Evolutionary conservation across 805 yeast species (phyloP), one percentile per base, ranked within the genome.

Genomic region (Ogataea allantospora): DNA sequence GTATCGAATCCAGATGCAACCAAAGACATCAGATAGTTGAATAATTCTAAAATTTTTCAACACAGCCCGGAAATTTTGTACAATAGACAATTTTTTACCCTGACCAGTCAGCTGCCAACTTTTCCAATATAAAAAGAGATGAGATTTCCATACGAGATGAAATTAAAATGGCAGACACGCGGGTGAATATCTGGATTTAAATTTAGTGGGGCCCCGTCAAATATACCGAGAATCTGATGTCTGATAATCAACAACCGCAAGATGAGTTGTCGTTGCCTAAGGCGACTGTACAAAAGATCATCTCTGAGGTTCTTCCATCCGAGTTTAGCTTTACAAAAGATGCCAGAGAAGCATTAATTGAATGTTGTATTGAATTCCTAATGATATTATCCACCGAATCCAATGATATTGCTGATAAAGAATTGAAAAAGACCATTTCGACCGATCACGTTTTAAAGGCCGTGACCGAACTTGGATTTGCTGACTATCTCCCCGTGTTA

Each of bases 391-490:
- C 96, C 8, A 87, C 95, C 3, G 95, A 88, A 64, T 83, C 91
- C 39, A 89, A 91, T 54, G 98, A 93, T 46, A 88, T 93, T 48
- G 98, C 98, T 1, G 98, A 93, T 53, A 84, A 83, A 53, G 99
- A 93, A 58, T 80, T 95, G 37, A 93, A 93, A 62, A 93, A 93
- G 63, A 93, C 99, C 2, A 93, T 93, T 29, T 95, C 96, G 0
- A 83, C 95, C 2, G 99, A 93, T 59, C 99, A 93, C 58, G 97
- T 93, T 25, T 74, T 91, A 46, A 84, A 82, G 54, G 97, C 98
- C 0, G 66, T 93, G 30, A 80, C 77, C 44, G 95, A 85, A 53
- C 70, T 93, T 38, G 99, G 95, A 18, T 93, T 88, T 61, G 73
- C 73, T 19, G 88, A 86, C 42, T 93, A 91, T 60, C 71, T 93